phyloP scores from a whole-genome alignment of 176 grass and related monocot species.

The Aegilops umbellulata region DNA sequence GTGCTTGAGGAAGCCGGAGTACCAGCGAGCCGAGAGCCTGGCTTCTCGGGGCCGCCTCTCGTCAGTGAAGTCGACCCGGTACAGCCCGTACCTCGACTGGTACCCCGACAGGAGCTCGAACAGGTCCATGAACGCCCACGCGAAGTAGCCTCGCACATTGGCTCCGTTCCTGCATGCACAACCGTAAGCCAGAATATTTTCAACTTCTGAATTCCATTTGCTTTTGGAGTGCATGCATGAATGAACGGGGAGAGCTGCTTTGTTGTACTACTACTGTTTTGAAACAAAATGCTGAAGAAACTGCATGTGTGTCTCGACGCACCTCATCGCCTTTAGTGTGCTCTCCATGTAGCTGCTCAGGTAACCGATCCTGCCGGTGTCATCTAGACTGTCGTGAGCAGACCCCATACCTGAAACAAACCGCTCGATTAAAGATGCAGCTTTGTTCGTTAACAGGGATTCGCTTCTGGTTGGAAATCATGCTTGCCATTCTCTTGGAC shows the following conservation, averaged over 20 bases:
- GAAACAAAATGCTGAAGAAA: background rate
- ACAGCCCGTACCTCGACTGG: constrained; percentile 42
- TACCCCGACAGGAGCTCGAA: constrained; percentile 50
- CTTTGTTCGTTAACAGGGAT: background rate
- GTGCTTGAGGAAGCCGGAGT: constrained; percentile 40
- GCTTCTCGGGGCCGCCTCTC: constrained; percentile 15
- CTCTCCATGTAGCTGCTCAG: constrained; percentile 41
- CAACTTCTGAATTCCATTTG: too few relatives aligned
- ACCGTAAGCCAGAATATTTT: too few relatives aligned
- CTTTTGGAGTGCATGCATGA: too few relatives aligned
- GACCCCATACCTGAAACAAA: background rate
- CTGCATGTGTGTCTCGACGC: background rate
- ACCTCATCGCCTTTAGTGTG: constrained; percentile 47
- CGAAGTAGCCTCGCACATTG: constrained; percentile 62
- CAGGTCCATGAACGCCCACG: constrained; percentile 60
- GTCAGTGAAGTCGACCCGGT: constrained; percentile 45
- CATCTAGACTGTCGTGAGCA: constrained; percentile 30
- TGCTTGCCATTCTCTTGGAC: background rate
- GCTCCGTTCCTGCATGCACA: constrained; percentile 42
- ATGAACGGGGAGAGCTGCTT: background rate
- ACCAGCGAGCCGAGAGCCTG: constrained; percentile 52
- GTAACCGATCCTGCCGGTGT: constrained; percentile 50
- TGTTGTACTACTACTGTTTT: background rate
- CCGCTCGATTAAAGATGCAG: background rate
- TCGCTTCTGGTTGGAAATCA: background rate